A percentile compares a stretch with the other conserved stretches of the same genome.
Conservation (phyloP, 2,329 filamentous ascomycete species). For the Lachnellula hyalina region DNA sequence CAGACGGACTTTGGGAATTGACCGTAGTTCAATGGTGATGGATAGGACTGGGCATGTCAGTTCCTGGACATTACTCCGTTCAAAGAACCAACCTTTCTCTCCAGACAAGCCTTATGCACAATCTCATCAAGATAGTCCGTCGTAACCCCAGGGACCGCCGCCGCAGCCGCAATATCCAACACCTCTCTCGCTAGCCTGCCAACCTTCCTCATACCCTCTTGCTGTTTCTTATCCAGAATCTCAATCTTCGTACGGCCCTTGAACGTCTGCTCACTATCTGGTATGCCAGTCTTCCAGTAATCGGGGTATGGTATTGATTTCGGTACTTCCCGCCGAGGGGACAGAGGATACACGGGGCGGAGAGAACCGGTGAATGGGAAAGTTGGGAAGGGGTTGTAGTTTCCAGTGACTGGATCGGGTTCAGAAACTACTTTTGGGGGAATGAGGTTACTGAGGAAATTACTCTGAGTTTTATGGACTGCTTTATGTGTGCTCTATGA, state of each 20-base stretch:
- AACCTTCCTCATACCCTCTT: conserved; percentile 85
- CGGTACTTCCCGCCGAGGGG: conserved; percentile 65
- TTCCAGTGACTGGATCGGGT: conserved; percentile 83
- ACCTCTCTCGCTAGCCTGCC: conserved; percentile 85
- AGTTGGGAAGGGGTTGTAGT: conserved; percentile 87
- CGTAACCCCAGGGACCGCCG: conserved; percentile 82
- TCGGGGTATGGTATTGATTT: conserved; percentile 78
- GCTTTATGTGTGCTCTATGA: conserved; percentile 73
- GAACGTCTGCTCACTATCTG: conserved; percentile 54
- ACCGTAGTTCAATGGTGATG: conserved; percentile 91
- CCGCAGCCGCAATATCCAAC: conserved; percentile 82
- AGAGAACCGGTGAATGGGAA: conserved; percentile 77
- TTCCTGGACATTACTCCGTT: background rate
- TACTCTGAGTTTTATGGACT: conserved; percentile 74
- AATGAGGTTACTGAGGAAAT: conserved; percentile 67
- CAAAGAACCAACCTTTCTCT: conserved; percentile 70
- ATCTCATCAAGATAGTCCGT: conserved; percentile 94
- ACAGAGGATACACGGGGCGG: conserved; percentile 83
- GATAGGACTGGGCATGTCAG: conserved; percentile 65
- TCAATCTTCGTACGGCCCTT: conserved; percentile 73
- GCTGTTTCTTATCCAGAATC: conserved; percentile 71
- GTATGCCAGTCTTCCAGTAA: conserved; percentile 80
- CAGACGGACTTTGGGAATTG: conserved; percentile 97
- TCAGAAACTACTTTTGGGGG: conserved; percentile 81
- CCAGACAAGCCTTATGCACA: conserved; percentile 90